Conservation (phyloP, 352 stramenopile species). For the Globisporangium sylvaticum region DNA sequence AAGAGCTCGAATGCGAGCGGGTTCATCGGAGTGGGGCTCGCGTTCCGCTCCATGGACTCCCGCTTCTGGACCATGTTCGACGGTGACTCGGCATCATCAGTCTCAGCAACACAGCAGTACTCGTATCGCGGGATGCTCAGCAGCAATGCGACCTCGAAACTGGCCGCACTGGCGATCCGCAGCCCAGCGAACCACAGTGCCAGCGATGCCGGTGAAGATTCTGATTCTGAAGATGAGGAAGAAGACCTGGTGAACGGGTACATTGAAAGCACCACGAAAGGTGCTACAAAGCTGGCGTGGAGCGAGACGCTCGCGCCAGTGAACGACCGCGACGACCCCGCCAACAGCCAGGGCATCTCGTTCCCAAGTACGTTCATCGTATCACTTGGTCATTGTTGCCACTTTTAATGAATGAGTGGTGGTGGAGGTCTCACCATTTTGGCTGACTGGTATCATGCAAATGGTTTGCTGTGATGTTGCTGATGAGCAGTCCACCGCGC, state of each 20-base stretch:
- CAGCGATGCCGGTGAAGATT: background rate
- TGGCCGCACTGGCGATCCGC: conserved; percentile 10
- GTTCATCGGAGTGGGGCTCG: conserved; percentile 55
- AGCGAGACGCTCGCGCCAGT: conserved; percentile 48
- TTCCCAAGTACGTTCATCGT: conserved; percentile 41
- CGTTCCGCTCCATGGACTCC: conserved; percentile 27
- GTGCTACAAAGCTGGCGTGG: conserved; percentile 21
- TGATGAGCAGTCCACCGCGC: conserved; percentile 36
- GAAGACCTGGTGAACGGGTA: conserved; percentile 12
- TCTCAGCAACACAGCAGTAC: conserved; percentile 15
- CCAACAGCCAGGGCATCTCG: conserved; percentile 38
- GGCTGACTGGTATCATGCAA: too few relatives aligned
- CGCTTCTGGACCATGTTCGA: conserved; percentile 36
- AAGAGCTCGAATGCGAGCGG: conserved; percentile 37
- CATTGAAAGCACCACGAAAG: background rate
- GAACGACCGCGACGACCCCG: conserved; percentile 21
- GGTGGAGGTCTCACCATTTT: too few relatives aligned
- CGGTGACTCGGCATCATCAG: background rate
- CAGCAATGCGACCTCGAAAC: conserved; percentile 9
- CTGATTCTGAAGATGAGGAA: background rate
- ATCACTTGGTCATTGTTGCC: background rate
- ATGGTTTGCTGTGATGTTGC: background rate
- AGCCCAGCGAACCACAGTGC: background rate
- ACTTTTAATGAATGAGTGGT: too few relatives aligned
- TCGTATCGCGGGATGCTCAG: conserved; percentile 22